Evolutionary conservation across 352 stramenopile species (phyloP), one percentile per base, ranked within the genome.

Genomic region (Vaucheria bursata): DNA sequence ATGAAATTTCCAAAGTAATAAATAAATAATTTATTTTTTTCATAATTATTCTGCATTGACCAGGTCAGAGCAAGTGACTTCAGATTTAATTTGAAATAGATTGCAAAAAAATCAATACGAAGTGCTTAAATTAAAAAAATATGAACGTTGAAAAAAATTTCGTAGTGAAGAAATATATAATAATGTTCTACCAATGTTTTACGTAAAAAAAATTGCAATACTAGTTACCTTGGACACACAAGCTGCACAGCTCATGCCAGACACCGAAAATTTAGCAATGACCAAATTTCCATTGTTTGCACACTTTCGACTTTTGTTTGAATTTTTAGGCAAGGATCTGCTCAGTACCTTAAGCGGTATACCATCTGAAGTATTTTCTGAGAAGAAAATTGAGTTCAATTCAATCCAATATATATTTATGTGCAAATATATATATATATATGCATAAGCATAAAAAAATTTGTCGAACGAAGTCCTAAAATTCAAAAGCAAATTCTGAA

Each of bases 161-260:
- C 45, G 45, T n/a, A n/a, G n/a, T n/a, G n/a, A n/a, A n/a, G n/a
- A n/a, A n/a, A n/a, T n/a, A n/a, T n/a, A n/a, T n/a, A n/a, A n/a
- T n/a, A n/a, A n/a, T n/a, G n/a, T n/a, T n/a, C n/a, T n/a, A n/a
- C n/a, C n/a, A n/a, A n/a, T n/a, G n/a, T n/a, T n/a, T n/a, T n/a
- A n/a, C n/a, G 45, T 25, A 25, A 25, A 12, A 59, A 25, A 12
- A 59, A 25, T 25, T 18, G 45, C 45, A 59, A 25, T 25, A 59
- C 12, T 25, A 25, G 12, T 49, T 37, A 80, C 75, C 1, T 80
- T 80, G 18, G 68, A 49, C 35, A 80, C 75, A 35, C 75, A 80
- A 12, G 75, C 75, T 1, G 68, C 68, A 35, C 75, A 80, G 12
- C 64, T 75, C 75, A 80, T 80, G 25, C 75, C 75, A 37, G 66